These are phyloP conservation scores for Kwoniella shivajii DNA, from an alignment of 1,284 basidiomycete genomes.

Conservation along the genomic window DNA sequence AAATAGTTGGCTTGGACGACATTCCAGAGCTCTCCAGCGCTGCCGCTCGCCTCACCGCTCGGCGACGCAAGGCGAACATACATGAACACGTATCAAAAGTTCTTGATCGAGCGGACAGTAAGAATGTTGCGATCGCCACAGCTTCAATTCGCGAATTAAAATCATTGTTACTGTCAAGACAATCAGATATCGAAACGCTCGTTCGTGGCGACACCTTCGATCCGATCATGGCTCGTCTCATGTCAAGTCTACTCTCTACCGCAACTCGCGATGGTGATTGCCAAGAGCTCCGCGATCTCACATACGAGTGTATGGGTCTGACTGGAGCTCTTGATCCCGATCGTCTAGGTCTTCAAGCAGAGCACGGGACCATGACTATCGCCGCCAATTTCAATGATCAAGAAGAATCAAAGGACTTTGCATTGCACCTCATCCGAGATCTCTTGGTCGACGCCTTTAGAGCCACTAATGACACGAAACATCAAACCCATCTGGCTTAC, in stretches of 20 bases:
- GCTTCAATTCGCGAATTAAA: slow-evolving; percentile 80
- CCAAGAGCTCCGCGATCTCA: slow-evolving; percentile 67
- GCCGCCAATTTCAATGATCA: slow-evolving; percentile 81
- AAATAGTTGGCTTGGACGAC: slow-evolving; percentile 73
- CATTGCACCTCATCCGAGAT: slow-evolving; percentile 80
- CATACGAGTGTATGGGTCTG: slow-evolving; percentile 90
- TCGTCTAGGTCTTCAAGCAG: slow-evolving; percentile 61
- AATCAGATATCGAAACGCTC: slow-evolving; percentile 64
- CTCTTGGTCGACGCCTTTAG: slow-evolving; percentile 90
- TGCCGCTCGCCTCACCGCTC: slow-evolving; percentile 58
- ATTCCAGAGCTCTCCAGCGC: slow-evolving; percentile 68
- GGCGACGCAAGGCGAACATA: slow-evolving; percentile 62
- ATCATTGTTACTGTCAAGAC: slow-evolving; percentile 61
- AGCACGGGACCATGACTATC: slow-evolving; percentile 71
- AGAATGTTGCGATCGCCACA: slow-evolving; percentile 77
- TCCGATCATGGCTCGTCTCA: slow-evolving; percentile 69
- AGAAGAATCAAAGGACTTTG: slow-evolving; percentile 77
- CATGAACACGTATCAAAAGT: slow-evolving; percentile 68
- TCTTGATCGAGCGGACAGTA: slow-evolving; percentile 72
- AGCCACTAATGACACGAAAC: slow-evolving; percentile 88
- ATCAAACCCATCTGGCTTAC: slow-evolving; percentile 86
- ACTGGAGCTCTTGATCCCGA: slow-evolving; percentile 96
- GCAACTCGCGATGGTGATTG: slow-evolving; percentile 72
- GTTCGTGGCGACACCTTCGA: slow-evolving; percentile 86
- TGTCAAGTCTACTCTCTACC: slow-evolving; percentile 70